Evolutionary conservation across 2,329 filamentous ascomycete species (phyloP), one percentile per base, ranked within the genome.

Genomic region (Talaromyces sp.): DNA sequence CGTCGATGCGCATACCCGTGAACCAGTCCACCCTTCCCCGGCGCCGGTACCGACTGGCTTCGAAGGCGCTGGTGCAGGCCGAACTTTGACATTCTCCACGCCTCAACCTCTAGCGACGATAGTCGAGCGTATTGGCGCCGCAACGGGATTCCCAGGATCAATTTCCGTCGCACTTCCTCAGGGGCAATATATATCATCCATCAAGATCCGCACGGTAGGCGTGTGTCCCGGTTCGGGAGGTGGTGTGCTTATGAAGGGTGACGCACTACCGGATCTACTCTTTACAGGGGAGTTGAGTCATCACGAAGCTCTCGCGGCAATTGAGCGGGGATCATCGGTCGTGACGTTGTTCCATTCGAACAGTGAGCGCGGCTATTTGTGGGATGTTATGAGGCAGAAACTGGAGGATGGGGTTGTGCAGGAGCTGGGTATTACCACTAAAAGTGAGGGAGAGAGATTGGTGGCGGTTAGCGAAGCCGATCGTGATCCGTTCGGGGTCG

Each of bases 231-330:
- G 95, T 1, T 95, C 90, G 6, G 95, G 95, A 0, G 89, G 88
- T 1, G 86, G 88, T 42, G 83, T 82, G 0, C 70, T 98, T 21
- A 84, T 97, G 63, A 86, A 86, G 66, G 83, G 83, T 1, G 48
- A 66, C 18, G 66, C 69, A 1, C 71, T 77, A 44, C 91, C 92
- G 0, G 92, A 97, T 71, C 76, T 98, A 42, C 77, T 96, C 3
- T 90, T 99, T 69, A 98, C 92, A 0, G 95, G 95, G 1, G 95
- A 99, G 79, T 85, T 98, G 81, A 90, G 86, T 70, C 95, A 99
- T 73, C 95, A 99, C 73, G 92, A 95, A 66, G 92, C 93, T 2
- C 83, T 99, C 63, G 86, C 90, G 42, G 91, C 92, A 1, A 91
- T 90, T 31, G 93, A 97, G 79, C 85, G 88, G 63, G 93, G 93